Base-by-base conservation (phyloP, 2,329 filamentous ascomycete genomes). In the Phaeosphaeriaceae sp. region DNA sequence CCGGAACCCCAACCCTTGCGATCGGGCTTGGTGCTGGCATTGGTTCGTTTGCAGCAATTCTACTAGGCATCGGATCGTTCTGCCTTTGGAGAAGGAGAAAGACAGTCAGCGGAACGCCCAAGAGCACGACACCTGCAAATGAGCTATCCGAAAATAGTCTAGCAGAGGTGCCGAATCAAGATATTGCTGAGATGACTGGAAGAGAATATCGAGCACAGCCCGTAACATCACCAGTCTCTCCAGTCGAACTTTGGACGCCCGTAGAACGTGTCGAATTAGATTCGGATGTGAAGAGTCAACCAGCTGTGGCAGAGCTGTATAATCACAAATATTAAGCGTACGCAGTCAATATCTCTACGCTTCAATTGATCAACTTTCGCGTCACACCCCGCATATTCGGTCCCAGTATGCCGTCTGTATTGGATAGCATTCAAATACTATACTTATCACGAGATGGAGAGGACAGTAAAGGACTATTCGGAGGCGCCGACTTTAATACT, bases 11-110 rank as follows among this genome's bases (percentile, higher is more conserved):
- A 9, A 43, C 30, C 2, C 41, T 43, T 16, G 41, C 41, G 6
- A 43, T 43, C 12, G 41, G 41, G 2, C 41, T 43, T 8, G 41
- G 41, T 2, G 41, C 41, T 26, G 41, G 41, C n/a, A 12, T 43
- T 15, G 41, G 41, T 2, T 35, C 41, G 4, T 17, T 23, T 11
- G 41, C 41, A 13, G 32, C 41, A 23, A 43, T 43, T 17, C 30
- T 18, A 12, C 21, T 43, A 9, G 32, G 41, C 12, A 35, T 43
- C 16, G 15, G 13, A 1, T 26, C 41, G 11, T 43, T 35, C 30
- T 43, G 30, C 20, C 12, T 43, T 5, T 43, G 32, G 41, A 18
- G 30, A 26, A 34, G 41, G 28, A 26, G 41, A 28, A 43, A 36
- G 20, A 28, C 18, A 13, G 12, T 11, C 23, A 17, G 12, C 6